Evolutionary conservation across 2,329 filamentous ascomycete genomes (phyloP).

Genomic region (Furcasterigmium sp.): DNA sequence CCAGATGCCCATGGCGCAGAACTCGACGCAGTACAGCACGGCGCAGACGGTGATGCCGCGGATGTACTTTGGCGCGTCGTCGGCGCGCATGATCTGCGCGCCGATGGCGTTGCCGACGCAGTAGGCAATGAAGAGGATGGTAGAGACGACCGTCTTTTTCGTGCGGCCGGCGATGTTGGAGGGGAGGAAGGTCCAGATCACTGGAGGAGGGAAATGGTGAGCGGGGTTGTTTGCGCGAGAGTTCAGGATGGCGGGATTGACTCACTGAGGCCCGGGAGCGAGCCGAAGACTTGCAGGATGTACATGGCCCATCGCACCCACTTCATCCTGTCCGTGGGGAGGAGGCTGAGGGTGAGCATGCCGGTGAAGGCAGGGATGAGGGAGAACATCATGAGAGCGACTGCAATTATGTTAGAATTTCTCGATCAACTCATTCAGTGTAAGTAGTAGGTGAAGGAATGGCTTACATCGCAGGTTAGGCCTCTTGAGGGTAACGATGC

Average conservation of each 20-base stretch:
- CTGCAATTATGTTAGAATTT: slow-evolving; percentile 3
- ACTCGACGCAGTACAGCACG: slow-evolving; percentile 19
- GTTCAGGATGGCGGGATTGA: too few relatives aligned
- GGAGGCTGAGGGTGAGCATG: slow-evolving; percentile 22
- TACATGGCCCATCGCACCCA: slow-evolving; percentile 27
- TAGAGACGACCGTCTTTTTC: slow-evolving; percentile 24
- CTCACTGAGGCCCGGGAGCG: too few relatives aligned
- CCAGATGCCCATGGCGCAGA: slow-evolving; percentile 17
- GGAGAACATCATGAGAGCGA: slow-evolving; percentile 21
- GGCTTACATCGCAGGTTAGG: slow-evolving; percentile 20
- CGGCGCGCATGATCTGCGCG: slow-evolving; percentile 72
- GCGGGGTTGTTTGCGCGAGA: too few relatives aligned
- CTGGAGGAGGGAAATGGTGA: too few relatives aligned
- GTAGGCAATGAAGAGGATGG: slow-evolving; percentile 16
- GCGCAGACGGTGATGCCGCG: slow-evolving; percentile 27
- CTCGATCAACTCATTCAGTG: too few relatives aligned
- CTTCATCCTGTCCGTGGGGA: slow-evolving; percentile 17
- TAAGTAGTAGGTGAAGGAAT: too few relatives aligned
- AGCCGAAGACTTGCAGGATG: slow-evolving; percentile 19
- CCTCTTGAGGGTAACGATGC: slow-evolving; percentile 17
- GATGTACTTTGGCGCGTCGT: slow-evolving; percentile 79
- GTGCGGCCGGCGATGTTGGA: slow-evolving; percentile 33
- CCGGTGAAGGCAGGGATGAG: slow-evolving; percentile 22
- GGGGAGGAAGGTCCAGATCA: slow-evolving; percentile 26
- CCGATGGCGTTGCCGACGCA: slow-evolving; percentile 16